Conservation (phyloP, 2,329 filamentous ascomycete genomes). For the Paraconiothyrium brasiliense region DNA sequence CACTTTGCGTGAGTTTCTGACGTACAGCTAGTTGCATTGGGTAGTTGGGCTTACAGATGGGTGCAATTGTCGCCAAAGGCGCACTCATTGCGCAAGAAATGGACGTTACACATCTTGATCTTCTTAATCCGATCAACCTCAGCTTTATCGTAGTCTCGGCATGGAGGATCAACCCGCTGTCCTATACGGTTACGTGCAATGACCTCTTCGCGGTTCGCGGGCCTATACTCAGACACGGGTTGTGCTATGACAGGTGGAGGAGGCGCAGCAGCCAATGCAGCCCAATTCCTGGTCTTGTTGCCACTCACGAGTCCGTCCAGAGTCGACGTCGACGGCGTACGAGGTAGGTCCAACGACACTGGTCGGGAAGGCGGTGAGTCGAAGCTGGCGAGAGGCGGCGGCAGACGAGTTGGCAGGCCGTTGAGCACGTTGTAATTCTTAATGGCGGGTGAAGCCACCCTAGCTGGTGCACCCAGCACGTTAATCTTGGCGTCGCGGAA, state of each 20-base stretch:
- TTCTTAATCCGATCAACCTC: conserved; percentile 69
- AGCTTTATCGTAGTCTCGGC: conserved; percentile 61
- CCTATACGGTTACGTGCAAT: conserved; percentile 67
- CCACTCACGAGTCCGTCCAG: conserved; percentile 28
- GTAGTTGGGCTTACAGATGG: conserved; percentile 50
- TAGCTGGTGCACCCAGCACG: neutral
- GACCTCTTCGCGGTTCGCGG: conserved; percentile 41
- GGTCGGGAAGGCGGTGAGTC: neutral
- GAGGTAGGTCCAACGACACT: conserved; percentile 21
- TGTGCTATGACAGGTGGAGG: conserved; percentile 38
- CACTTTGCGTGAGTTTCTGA: neutral
- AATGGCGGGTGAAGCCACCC: conserved; percentile 7
- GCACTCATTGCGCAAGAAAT: conserved; percentile 67
- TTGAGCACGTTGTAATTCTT: conserved; percentile 32
- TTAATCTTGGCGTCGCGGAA: conserved; percentile 64
- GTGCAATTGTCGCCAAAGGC: conserved; percentile 64
- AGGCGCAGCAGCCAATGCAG: conserved; percentile 44
- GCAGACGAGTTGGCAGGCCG: conserved; percentile 40
- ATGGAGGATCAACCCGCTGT: conserved; percentile 66
- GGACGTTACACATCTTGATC: conserved; percentile 70
- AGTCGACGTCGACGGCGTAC: conserved; percentile 43
- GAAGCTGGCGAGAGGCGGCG: conserved; percentile 27
- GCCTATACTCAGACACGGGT: conserved; percentile 31
- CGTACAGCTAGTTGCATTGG: too few species aligned
- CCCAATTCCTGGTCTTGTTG: conserved; percentile 40